These are phyloP conservation scores for Trichoderma virens DNA, from an alignment of 495 filamentous ascomycete genomes.

Conservation along the genomic window DNA sequence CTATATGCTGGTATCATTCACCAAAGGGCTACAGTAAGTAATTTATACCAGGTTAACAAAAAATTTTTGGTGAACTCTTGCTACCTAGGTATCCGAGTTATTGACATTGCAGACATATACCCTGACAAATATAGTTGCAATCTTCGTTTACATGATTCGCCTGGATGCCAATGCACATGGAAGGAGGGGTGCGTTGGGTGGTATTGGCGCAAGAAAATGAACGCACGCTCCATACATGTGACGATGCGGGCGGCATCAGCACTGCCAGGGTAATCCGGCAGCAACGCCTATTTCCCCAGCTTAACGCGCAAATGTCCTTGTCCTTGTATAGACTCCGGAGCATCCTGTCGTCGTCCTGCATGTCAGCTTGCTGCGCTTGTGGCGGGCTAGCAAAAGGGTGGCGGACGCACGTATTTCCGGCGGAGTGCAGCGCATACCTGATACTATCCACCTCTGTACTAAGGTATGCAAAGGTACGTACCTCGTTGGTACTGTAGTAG, in stretches of 20 bases:
- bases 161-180: neutral
- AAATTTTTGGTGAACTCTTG: too few species aligned
- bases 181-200: neutral
- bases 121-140: neutral
- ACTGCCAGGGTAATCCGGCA: neutral
- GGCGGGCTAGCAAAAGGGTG: neutral
- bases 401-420: slow-evolving; percentile 1
- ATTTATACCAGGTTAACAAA: too few species aligned
- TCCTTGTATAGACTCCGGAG: too few species aligned
- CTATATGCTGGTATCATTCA: too few species aligned
- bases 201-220: neutral
- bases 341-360: too few species aligned
- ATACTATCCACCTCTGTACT: too few species aligned
- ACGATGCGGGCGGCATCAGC: neutral
- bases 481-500: neutral
- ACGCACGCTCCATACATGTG: neutral
- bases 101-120: neutral
- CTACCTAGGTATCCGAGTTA: neutral
- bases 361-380: too few species aligned
- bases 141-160: neutral
- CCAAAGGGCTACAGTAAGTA: too few species aligned
- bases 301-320: too few species aligned
- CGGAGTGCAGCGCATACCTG: neutral
- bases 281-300: neutral
- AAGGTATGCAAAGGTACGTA: neutral